Percentiles rank a stretch among this genome's conserved stretches.
Evolutionary conservation across 768 basidiomycete species (phyloP).

Genomic region (Leccinum uliginosum): DNA sequence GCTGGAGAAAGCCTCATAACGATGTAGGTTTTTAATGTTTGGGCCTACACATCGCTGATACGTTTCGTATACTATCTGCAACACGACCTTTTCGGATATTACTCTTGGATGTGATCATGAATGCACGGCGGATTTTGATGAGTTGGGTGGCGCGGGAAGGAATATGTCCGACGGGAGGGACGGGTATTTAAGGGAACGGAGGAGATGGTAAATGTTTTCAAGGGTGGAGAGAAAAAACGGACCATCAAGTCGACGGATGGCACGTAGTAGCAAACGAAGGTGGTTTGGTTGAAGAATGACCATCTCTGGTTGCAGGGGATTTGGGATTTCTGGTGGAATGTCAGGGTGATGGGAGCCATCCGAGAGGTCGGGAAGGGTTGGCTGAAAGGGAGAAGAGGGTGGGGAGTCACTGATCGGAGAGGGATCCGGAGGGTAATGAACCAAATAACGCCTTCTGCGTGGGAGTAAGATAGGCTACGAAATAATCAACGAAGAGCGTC

Average conservation of each 20-base stretch:
- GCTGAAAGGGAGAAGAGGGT: constrained; percentile 35
- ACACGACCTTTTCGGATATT: constrained; percentile 61
- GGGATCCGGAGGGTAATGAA: constrained; percentile 46
- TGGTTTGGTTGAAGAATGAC: constrained; percentile 27
- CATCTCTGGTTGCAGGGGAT: constrained; percentile 21
- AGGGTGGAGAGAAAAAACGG: constrained; percentile 67
- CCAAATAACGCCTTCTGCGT: constrained; percentile 66
- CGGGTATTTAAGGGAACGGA: constrained; percentile 66
- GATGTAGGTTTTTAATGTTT: constrained; percentile 68
- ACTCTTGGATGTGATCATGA: constrained; percentile 44
- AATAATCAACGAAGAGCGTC: constrained; percentile 7
- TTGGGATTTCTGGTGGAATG: constrained; percentile 22
- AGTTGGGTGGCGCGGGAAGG: constrained; percentile 41
- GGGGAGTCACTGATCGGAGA: constrained; percentile 21
- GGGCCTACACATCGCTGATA: constrained; percentile 95
- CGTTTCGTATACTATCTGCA: constrained; percentile 81
- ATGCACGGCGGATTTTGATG: constrained; percentile 41
- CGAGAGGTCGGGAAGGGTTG: constrained; percentile 29
- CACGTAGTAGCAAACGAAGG: constrained; percentile 63
- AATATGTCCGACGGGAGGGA: constrained; percentile 49
- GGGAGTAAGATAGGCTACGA: constrained; percentile 61
- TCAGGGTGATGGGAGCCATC: constrained; percentile 30
- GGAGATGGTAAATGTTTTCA: constrained; percentile 53
- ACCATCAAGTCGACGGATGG: constrained; percentile 65
- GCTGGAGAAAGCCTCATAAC: constrained; percentile 80